Conservation (phyloP, 352 stramenopile genomes). For the Phytophthora quininea region DNA sequence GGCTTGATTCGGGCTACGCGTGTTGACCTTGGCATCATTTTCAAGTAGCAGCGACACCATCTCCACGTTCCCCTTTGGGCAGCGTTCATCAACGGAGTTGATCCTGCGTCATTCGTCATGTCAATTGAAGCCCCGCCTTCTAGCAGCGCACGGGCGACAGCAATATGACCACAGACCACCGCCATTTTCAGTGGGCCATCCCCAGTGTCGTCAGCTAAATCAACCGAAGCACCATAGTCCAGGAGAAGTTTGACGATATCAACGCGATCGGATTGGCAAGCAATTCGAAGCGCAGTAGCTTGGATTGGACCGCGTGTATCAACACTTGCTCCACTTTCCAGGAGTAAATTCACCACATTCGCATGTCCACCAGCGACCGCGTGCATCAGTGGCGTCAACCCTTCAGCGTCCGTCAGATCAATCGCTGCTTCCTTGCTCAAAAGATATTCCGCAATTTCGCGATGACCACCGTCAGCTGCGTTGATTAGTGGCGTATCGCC, state of each 20-base stretch:
- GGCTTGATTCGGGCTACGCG: too few relatives aligned
- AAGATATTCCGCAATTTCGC: neutral
- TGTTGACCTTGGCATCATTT: too few relatives aligned
- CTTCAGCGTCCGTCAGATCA: neutral
- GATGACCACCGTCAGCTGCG: constrained; percentile 1
- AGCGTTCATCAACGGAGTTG: constrained; percentile 5
- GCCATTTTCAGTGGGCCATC: neutral
- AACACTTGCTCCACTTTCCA: neutral
- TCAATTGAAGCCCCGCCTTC: constrained; percentile 4
- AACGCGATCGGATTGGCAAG: neutral
- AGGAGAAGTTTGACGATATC: neutral
- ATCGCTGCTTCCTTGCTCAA: constrained; percentile 3
- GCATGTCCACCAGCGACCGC: neutral
- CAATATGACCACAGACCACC: neutral
- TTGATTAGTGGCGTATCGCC: constrained; percentile 3
- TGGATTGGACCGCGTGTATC: neutral
- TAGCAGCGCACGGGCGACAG: neutral
- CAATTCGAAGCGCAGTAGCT: constrained; percentile 3
- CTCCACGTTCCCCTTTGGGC: neutral
- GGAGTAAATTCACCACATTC: neutral
- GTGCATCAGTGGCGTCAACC: neutral
- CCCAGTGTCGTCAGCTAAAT: neutral
- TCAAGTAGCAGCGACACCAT: constrained; percentile 12
- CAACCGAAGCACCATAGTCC: neutral
- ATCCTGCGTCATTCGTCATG: neutral